Conservation (phyloP, 257 asterid species). For the Solanum neorickii region DNA sequence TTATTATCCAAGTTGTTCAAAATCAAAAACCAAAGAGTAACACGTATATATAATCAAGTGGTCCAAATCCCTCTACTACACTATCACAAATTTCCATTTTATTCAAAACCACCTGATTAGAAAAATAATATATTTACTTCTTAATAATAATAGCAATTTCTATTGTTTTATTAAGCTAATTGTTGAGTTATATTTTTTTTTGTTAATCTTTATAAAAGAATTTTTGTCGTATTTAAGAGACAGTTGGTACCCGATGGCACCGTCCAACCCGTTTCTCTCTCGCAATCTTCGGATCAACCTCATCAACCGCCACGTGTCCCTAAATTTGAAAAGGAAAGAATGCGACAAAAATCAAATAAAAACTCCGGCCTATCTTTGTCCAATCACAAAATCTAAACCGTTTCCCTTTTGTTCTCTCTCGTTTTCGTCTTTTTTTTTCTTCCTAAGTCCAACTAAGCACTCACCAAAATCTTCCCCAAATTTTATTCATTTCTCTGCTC, state of each 20-base stretch:
- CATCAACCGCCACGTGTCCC: conserved; percentile 52
- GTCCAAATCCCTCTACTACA: background rate
- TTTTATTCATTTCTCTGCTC: background rate
- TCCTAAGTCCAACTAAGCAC: background rate
- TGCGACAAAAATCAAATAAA: background rate
- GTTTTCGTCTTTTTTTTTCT: conserved; percentile 4
- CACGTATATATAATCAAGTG: background rate
- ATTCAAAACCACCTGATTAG: background rate
- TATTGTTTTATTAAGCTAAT: too few species aligned
- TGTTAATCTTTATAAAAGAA: too few species aligned
- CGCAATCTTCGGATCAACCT: conserved; percentile 46
- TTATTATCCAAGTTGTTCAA: background rate
- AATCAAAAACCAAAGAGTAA: background rate
- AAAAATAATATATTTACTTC: background rate
- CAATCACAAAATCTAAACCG: background rate
- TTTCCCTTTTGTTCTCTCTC: background rate
- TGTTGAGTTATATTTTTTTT: too few species aligned
- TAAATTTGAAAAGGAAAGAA: background rate
- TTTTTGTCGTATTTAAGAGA: conserved; percentile 6
- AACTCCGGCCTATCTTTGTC: background rate
- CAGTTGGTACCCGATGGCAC: conserved; percentile 13
- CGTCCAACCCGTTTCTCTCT: conserved; percentile 14
- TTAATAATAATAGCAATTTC: too few species aligned
- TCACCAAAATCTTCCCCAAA: background rate
- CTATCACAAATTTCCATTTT: background rate